These are phyloP conservation scores for Cercospora beticola DNA, from an alignment of 2,329 filamentous ascomycete genomes.

Conservation along the genomic window DNA sequence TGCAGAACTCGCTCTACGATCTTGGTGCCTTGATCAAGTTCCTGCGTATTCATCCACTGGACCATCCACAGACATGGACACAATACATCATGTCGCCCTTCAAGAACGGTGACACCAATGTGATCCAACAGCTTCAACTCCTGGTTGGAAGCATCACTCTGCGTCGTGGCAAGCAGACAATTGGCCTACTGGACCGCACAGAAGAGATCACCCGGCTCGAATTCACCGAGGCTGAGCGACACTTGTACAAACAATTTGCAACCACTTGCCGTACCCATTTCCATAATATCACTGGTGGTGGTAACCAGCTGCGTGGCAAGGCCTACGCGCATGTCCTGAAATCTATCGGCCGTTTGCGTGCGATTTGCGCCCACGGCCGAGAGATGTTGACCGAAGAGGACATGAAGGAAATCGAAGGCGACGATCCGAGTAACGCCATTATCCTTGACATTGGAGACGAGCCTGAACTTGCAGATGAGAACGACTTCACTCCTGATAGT, in stretches of 20 bases:
- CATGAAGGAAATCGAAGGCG: constrained; percentile 72
- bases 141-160: constrained; percentile 94
- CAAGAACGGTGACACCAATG: constrained; percentile 79
- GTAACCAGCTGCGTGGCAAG: constrained; percentile 56
- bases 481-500: constrained; percentile 60
- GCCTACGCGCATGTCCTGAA: constrained; percentile 94
- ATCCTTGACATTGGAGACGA: constrained; percentile 88
- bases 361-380: constrained; percentile 91
- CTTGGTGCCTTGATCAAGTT: constrained; percentile 84
- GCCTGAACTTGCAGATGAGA: constrained; percentile 51
- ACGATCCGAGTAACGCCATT: constrained; percentile 68
- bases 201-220: constrained; percentile 73
- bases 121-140: constrained; percentile 79
- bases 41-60: constrained; percentile 78
- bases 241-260: constrained; percentile 81
- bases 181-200: constrained; percentile 72
- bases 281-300: constrained; percentile 68
- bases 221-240: constrained; percentile 72
- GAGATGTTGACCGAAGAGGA: constrained; percentile 86
- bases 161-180: constrained; percentile 86
- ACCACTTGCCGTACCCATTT: constrained; percentile 78
- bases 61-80: constrained; percentile 72
- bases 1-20: constrained; percentile 91
- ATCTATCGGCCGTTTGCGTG: constrained; percentile 81
- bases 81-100: constrained; percentile 81